A percentile compares a stretch with the other conserved stretches of the same genome.
phyloP scores from a whole-genome alignment of 2,329 filamentous ascomycete species.

The Curvularia verruculosa region DNA sequence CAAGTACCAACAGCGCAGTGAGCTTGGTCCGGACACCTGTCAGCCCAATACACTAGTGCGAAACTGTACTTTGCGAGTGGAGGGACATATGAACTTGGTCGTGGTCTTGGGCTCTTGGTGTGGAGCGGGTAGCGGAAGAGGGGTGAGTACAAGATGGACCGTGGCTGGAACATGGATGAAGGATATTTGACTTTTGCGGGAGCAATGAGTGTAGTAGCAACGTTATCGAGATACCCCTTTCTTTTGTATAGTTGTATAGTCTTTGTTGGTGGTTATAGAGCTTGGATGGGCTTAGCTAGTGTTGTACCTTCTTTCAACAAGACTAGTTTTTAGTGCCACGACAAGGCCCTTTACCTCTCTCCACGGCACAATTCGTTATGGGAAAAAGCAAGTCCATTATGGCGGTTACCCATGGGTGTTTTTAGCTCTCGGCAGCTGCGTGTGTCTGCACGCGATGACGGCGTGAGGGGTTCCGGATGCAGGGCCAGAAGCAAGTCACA shows the following conservation, averaged over 20 bases:
- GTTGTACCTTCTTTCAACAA: background rate
- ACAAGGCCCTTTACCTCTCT: background rate
- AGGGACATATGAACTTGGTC: slow-evolving; percentile 1
- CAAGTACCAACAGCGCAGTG: slow-evolving; percentile 19
- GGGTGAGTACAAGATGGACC: slow-evolving; percentile 29
- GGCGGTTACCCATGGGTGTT: background rate
- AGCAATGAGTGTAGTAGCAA: background rate
- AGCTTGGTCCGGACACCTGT: slow-evolving; percentile 13
- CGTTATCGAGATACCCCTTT: slow-evolving; percentile 4
- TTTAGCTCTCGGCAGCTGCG: background rate
- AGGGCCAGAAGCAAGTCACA: slow-evolving; percentile 3
- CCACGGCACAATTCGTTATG: background rate
- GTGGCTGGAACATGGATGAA: slow-evolving; percentile 9
- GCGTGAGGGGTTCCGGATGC: slow-evolving; percentile 11
- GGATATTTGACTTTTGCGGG: background rate
- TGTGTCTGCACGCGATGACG: background rate
- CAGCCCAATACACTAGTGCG: slow-evolving; percentile 11
- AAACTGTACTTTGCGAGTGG: background rate
- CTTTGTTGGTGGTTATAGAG: background rate
- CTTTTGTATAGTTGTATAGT: background rate
- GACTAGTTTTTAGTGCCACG: background rate
- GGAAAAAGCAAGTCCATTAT: background rate
- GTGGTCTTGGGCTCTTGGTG: background rate
- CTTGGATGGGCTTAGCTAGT: background rate
- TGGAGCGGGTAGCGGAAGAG: slow-evolving; percentile 18